Base-by-base conservation (phyloP, 164 flowering plant species). In the Liriodendron chinense region DNA sequence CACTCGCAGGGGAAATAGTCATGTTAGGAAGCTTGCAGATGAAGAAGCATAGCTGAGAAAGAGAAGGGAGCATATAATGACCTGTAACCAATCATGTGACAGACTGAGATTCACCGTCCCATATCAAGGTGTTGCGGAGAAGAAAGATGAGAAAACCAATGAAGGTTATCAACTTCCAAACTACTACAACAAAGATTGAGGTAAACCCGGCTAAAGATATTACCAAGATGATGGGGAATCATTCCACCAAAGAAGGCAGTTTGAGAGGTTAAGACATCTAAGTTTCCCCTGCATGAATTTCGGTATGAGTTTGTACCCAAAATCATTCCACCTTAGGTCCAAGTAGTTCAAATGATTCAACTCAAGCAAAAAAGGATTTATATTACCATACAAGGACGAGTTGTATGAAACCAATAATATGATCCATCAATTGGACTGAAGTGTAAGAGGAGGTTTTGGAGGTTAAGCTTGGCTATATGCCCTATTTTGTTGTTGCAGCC, bases 131-230 rank as follows among this genome's bases (percentile, higher is more conserved):
- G 47, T 53, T 50, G 12, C 64, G 74, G 26, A 43, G 70, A 70
- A 65, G 74, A 34, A 18, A 78, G 74, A 9, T 68, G 48, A 18
- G 74, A 70, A 13, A 78, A 25, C 80, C 80, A 78, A 0, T 78
- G 59, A 24, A 74, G 70, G 61, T 59, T 69, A 49, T 74, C 56
- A 1, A 50, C 69, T 25, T 49, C 12, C 24, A 74, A 6, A 25
- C 1, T 16, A 69, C 25, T 25, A 18, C 1, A 1, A 64, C 2
- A 2, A 28, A 47, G 43, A 70, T 72, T 23, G 50, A 74, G 18
- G 20, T 24, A 70, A 9, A 1, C 26, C 20, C 69, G 63, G 1
- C 69, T 47, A 13, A 74, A 78, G n/a, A 78, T 53, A 65, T 78
- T 73, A 47, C 80, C 76, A 14, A 78, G 48, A 7, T 69, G 56